Evolutionary conservation across 1,139 yeast species (phyloP), one percentile per base, ranked within the genome.

Genomic region (Debaryomyces sp.): DNA sequence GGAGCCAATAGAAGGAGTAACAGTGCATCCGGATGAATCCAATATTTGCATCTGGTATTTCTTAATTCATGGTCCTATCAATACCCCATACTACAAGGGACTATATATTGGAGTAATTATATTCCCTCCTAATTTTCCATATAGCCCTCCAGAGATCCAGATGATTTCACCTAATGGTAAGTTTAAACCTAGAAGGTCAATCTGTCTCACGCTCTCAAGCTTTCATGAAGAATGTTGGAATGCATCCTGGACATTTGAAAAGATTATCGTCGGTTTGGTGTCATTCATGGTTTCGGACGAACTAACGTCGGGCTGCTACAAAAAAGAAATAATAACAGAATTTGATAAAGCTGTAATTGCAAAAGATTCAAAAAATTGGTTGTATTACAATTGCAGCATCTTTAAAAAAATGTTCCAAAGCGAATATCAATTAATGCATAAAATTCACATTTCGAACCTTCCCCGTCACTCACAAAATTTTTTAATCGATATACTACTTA

Each of bases 1-100:
- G n/a, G 43, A 45, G 12, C 58, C 57, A 9, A 29, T 47, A 10
- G 56, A 55, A 6, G 44, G 46, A 15, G 43, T 54, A 18, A 54
- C 61, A 2, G 42, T 53, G 26, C 48, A 45, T 8, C 54, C 52
- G 10, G 54, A 49, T 23, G 61, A 58, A 4, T 42, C 36, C 15
- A 57, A 58, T 38, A 40, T 56, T 9, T 49, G 55, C 21, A 43
- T 50, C n/a, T 59, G 62, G 61, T 56, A 58, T 45, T 57, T 58
- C 35, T 44, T 59, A 32, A 39, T 59, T 7, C 45, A 52, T 39
- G 63, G 63, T 12, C 50, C 52, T 12, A 45, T 36, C 6, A 48
- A 45, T 9, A 57, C 61, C 5, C 52, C 53, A 5, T 58, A 49
- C 41, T 52, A 49, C 13, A 52, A 52, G 4, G 62, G 63, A 6